A percentile compares a stretch with the other conserved stretches of the same genome.
phyloP scores from a whole-genome alignment of 768 basidiomycete genomes.

The Pholiota microspora region DNA sequence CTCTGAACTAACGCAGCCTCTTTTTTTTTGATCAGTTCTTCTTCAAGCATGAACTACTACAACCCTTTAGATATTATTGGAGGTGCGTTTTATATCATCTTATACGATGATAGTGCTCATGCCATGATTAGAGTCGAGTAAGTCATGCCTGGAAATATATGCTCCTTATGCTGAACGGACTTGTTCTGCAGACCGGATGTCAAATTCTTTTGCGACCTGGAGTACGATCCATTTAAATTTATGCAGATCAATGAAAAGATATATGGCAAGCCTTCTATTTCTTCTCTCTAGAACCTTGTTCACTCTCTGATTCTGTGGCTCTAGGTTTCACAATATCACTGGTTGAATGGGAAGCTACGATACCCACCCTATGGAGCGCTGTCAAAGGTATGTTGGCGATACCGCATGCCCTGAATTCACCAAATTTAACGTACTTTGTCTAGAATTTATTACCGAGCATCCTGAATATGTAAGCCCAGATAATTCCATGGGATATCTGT shows the following conservation, averaged over 20 bases:
- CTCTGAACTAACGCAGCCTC: too few species aligned
- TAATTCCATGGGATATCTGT: constrained; percentile 74
- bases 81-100: constrained; percentile 28
- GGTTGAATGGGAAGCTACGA: constrained; percentile 76
- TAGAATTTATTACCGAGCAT: constrained; percentile 67
- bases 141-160: constrained; percentile 25
- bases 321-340: constrained; percentile 78
- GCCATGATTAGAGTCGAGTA: constrained; percentile 63
- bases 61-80: constrained; percentile 86
- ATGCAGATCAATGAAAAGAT: constrained; percentile 67
- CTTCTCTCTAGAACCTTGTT: neutral
- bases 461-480: constrained; percentile 59
- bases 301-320: too few species aligned
- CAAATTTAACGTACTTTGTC: neutral
- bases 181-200: constrained; percentile 57
- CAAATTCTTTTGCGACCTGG: constrained; percentile 72
- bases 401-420: neutral
- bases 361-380: constrained; percentile 74
- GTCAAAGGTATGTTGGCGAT: constrained; percentile 53
- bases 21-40: constrained; percentile 56
- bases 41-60: constrained; percentile 74
- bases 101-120: neutral
- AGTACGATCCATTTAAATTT: constrained; percentile 78
- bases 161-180: neutral
- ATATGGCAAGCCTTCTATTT: constrained; percentile 34